phyloP scores from a whole-genome alignment of 306 rosid genomes.

The Lotus japonicus region DNA sequence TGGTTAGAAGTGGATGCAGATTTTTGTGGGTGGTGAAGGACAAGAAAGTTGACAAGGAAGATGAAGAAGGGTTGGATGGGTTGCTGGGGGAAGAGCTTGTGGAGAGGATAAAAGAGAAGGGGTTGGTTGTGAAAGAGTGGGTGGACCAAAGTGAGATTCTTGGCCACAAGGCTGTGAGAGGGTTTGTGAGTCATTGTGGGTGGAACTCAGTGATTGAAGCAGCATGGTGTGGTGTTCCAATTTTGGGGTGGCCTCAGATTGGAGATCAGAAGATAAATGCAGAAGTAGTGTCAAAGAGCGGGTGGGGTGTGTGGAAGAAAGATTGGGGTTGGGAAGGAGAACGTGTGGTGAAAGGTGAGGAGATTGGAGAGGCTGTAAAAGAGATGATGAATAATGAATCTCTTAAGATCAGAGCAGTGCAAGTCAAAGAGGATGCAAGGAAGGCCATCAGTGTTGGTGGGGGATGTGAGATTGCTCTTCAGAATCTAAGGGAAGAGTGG shows the following conservation, averaged over 20 bases:
- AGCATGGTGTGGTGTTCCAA: conserved; percentile 38
- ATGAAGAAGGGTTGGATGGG: conserved; percentile 19
- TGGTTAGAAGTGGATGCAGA: conserved; percentile 32
- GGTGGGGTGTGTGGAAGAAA: conserved; percentile 46
- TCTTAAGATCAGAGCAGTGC: conserved; percentile 17
- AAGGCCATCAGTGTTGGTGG: conserved; percentile 33
- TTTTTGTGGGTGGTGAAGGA: conserved; percentile 61
- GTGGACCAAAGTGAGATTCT: conserved; percentile 39
- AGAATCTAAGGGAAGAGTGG: conserved; percentile 23
- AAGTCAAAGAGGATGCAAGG: conserved; percentile 27
- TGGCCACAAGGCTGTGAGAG: conserved; percentile 37
- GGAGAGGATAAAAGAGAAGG: conserved; percentile 27
- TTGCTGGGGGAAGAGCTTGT: conserved; percentile 31
- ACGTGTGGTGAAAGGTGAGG: conserved; percentile 37
- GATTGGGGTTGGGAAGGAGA: conserved; percentile 51
- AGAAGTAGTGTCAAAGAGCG: conserved; percentile 33
- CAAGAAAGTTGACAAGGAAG: conserved; percentile 46
- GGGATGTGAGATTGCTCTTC: conserved; percentile 13
- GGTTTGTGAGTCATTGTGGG: conserved; percentile 57
- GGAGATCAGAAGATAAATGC: conserved; percentile 62
- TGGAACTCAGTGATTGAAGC: conserved; percentile 54
- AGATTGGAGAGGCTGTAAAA: conserved; percentile 40
- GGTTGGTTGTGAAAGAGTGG: conserved; percentile 46
- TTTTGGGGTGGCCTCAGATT: conserved; percentile 48
- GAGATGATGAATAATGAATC: conserved; percentile 41